Conservation (phyloP, 441 rosid species). For the Iberis amara region DNA sequence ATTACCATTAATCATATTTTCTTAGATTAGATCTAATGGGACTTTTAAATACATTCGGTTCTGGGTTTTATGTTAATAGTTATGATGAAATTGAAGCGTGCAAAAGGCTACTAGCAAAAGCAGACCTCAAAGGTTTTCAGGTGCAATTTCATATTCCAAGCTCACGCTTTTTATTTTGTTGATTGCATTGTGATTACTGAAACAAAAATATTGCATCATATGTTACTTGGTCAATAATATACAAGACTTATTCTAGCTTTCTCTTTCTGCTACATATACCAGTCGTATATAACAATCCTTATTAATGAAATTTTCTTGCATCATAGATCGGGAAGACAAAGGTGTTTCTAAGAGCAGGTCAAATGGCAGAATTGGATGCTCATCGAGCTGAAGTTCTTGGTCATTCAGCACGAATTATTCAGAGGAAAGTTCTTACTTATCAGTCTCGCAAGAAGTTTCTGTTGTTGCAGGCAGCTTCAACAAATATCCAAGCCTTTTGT, state of each 20-base stretch:
- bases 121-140: conserved; percentile 82
- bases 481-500: conserved; percentile 58
- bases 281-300: neutral
- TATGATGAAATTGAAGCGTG: conserved; percentile 61
- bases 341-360: conserved; percentile 95
- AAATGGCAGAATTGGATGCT: conserved; percentile 97
- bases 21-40: neutral
- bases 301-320: conserved; percentile 14
- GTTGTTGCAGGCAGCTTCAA: conserved; percentile 53
- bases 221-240: conserved; percentile 4
- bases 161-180: neutral
- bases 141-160: conserved; percentile 34
- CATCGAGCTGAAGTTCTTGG: conserved; percentile 70
- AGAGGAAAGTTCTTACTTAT: conserved; percentile 60
- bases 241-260: conserved; percentile 1
- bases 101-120: conserved; percentile 77
- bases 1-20: conserved; percentile 21
- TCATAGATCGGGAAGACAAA: conserved; percentile 85
- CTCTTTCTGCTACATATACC: conserved; percentile 12
- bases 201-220: too few relatives aligned
- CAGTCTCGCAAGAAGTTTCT: conserved; percentile 51
- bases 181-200: conserved; percentile 9
- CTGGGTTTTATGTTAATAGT: conserved; percentile 36
- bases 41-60: conserved; percentile 7
- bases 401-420: conserved; percentile 68